Evolutionary conservation across 768 basidiomycete genomes (phyloP).

Genomic region (Boletus coccyginus): DNA sequence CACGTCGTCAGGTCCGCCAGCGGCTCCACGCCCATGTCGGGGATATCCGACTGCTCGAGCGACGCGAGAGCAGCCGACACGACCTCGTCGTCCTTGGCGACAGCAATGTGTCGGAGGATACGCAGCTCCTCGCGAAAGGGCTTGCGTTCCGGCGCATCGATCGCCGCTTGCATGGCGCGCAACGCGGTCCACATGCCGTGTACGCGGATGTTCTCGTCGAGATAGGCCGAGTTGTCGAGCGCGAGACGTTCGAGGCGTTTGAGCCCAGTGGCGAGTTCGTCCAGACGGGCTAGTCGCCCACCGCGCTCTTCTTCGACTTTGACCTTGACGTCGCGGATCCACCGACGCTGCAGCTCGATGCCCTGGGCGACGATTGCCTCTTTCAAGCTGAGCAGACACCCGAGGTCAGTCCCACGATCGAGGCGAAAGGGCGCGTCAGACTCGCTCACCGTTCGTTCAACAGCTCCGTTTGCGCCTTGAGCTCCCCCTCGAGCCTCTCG

Average conservation of each 20-base stretch:
- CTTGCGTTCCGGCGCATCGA: constrained; percentile 63
- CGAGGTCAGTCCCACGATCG: not conserved
- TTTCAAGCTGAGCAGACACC: constrained; percentile 58
- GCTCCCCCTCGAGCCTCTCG: constrained; percentile 80
- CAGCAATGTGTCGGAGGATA: constrained; percentile 70
- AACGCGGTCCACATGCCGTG: constrained; percentile 93
- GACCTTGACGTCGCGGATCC: constrained; percentile 95
- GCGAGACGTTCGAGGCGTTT: constrained; percentile 91
- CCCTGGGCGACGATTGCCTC: constrained; percentile 96
- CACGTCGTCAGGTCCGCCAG: constrained; percentile 88
- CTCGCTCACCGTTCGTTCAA: constrained; percentile 87
- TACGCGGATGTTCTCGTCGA: constrained; percentile 90
- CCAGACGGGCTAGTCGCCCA: constrained; percentile 90
- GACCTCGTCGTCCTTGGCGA: constrained; percentile 68
- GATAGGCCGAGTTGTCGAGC: constrained; percentile 84
- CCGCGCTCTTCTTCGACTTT: constrained; percentile 96
- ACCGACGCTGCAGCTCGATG: constrained; percentile 93
- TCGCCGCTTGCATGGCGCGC: constrained; percentile 69
- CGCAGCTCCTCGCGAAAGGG: constrained; percentile 92
- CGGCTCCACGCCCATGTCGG: constrained; percentile 82
- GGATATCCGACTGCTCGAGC: constrained; percentile 67
- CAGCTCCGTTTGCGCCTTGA: constrained; percentile 84
- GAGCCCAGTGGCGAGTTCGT: constrained; percentile 85
- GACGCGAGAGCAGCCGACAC: constrained; percentile 64
- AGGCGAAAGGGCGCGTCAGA: not conserved